Percentiles rank a stretch among this genome's conserved stretches.
These are phyloP conservation scores for Annona cherimola DNA, from an alignment of 164 flowering plant genomes.

Conservation along the genomic window DNA sequence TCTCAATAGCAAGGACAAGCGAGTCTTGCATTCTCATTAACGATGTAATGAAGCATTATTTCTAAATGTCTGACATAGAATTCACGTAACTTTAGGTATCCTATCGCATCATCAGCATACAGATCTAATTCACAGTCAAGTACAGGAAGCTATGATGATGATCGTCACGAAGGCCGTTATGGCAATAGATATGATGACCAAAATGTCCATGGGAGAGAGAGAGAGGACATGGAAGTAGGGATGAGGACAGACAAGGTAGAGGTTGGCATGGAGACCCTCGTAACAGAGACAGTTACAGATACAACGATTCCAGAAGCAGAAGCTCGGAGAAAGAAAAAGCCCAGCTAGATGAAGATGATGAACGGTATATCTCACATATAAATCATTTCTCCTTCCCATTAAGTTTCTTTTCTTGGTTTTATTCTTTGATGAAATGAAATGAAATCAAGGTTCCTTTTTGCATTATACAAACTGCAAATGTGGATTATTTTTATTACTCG, in stretches of 20 bases:
- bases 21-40: constrained; percentile 36
- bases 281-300: constrained; percentile 58
- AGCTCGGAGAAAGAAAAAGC: constrained; percentile 61
- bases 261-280: constrained; percentile 38
- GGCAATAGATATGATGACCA: constrained; percentile 34
- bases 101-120: constrained; percentile 47
- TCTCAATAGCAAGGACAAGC: constrained; percentile 81
- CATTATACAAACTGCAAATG: background rate
- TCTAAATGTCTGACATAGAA: background rate
- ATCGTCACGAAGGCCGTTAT: constrained; percentile 46
- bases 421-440: background rate
- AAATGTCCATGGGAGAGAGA: constrained; percentile 74
- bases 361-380: constrained; percentile 50
- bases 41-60: no score
- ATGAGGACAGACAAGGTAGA: constrained; percentile 65
- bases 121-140: constrained; percentile 49
- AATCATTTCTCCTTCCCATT: background rate
- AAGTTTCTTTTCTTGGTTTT: background rate
- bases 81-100: constrained; percentile 43
- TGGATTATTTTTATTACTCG: background rate
- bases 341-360: constrained; percentile 65
- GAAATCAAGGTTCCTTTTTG: no score
- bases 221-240: constrained; percentile 53
- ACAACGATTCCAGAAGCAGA: constrained; percentile 73
- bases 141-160: constrained; percentile 63